Evolutionary conservation across 371 early-diverging fungal species (phyloP).

Genomic region (Mortierella sp.): DNA sequence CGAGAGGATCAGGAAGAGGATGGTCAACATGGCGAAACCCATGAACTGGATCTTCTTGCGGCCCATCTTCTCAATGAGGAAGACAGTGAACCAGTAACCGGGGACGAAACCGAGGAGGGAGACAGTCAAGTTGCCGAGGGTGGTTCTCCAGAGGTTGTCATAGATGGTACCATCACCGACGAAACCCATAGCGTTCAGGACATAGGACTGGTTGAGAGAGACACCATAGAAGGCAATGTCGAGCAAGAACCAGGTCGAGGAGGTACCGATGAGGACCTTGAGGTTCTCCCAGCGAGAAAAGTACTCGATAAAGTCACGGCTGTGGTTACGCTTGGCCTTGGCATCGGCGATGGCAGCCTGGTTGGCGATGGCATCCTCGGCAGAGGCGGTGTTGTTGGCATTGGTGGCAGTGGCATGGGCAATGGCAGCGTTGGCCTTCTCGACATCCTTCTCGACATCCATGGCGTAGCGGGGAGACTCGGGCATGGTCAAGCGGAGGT

Average conservation of each 20-base stretch:
- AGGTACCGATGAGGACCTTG: constrained; percentile 65
- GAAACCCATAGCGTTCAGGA: constrained; percentile 57
- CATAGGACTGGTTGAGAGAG: constrained; percentile 80
- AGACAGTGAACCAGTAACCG: constrained; percentile 84
- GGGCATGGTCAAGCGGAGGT: constrained; percentile 89
- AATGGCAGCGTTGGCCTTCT: constrained; percentile 45
- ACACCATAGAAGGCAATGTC: constrained; percentile 85
- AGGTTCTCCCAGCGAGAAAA: constrained; percentile 67
- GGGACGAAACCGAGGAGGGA: constrained; percentile 71
- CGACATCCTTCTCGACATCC: constrained; percentile 77
- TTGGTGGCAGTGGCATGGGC: constrained; percentile 66
- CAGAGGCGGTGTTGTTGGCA: constrained; percentile 15
- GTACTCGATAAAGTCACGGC: constrained; percentile 60
- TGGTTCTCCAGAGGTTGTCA: constrained; percentile 47
- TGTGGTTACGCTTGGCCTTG: constrained; percentile 51
- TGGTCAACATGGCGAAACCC: constrained; percentile 78
- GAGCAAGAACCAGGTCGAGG: constrained; percentile 70
- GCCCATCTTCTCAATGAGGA: constrained; percentile 78
- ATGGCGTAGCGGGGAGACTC: constrained; percentile 90
- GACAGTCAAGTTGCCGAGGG: constrained; percentile 58
- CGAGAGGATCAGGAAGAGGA: constrained; percentile 77
- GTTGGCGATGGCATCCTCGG: constrained; percentile 35
- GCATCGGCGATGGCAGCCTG: constrained; percentile 59
- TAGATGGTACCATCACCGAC: constrained; percentile 36
- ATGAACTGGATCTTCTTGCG: constrained; percentile 81